Evolutionary conservation across 2,329 filamentous ascomycete species (phyloP), one percentile per base, ranked within the genome.

Genomic region (Pestalotiopsis sp.): DNA sequence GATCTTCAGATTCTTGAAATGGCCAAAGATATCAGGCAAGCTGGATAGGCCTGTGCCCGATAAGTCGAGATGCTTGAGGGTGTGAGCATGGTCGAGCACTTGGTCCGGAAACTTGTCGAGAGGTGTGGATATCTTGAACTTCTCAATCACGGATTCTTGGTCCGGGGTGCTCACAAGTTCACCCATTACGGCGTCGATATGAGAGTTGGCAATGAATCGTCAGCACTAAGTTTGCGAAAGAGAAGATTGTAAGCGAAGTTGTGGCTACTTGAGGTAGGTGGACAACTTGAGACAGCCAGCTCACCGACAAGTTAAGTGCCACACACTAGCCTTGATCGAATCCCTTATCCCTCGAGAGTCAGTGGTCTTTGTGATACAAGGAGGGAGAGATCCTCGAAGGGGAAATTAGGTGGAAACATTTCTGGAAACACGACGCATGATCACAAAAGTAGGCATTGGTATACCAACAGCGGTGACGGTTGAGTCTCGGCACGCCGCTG

Each of bases 61-160:
- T n/a, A 86, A 80, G 70, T 86, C 84, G 9, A 86, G 80, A 59
- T 81, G 79, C 70, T 82, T 79, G 25, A 86, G 80, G 3, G 80
- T 81, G 20, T 76, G 71, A 45, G 81, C 82, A 25, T 83, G 76
- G 6, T 79, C 73, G 6, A 85, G 72, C 38, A 86, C 80, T 68
- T 82, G 79, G 1, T 67, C 55, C 1, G 83, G 84, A 49, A 86
- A 81, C 2, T 68, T 55, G 31, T 72, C 70, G 45, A 83, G 73
- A 2, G 76, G 74, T 66, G 75, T 76, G 0, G 73, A 71, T 27
- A 83, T 69, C 72, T 81, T 83, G n/a, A 83, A 71, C 70, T 75
- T 77, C 23, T 74, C 75, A 12, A 79, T 66, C n/a, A 67, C 68
- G 31, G 41, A 17, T 31, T 38, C 45, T 27, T 55, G 45, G 25